Evolutionary conservation across 805 yeast genomes (phyloP), one percentile per base, ranked within the genome.

Genomic region (Candida anglica): DNA sequence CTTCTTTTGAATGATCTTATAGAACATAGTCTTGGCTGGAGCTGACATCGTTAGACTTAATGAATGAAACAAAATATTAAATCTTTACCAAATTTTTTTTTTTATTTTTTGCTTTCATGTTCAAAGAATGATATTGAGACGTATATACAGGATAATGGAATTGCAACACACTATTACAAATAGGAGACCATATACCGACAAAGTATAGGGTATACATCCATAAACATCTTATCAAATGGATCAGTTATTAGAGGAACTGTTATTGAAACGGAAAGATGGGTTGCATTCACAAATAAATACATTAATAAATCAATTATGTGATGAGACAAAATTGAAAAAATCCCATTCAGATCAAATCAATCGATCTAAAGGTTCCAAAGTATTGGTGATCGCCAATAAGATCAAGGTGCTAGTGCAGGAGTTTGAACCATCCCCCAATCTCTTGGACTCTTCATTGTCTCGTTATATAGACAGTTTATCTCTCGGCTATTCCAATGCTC

Each of bases 1-100:
- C 54, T 94, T 76, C 33, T 72, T 63, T 49, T 87, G 87, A 15
- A 88, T 79, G 37, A 88, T 76, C 56, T 83, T 79, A 49, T 66
- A 67, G 36, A 39, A 56, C 41, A 47, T 33, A 32, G 38, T 44
- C 29, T 48, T 46, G n/a, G 45, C 38, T 11, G 42, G 33, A 14
- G 36, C 23, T 8, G 42, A 31, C 42, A 36, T 41, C 5, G 14
- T 38, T 17, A 14, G 32, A n/a, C n/a, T n/a, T n/a, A n/a, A n/a
- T n/a, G n/a, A n/a, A n/a, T n/a, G n/a, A n/a, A n/a, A n/a, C n/a
- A n/a, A n/a, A n/a, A n/a, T n/a, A n/a, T n/a, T n/a, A n/a, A n/a
- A n/a, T n/a, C n/a, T n/a, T n/a, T n/a, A n/a, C n/a, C n/a, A n/a
- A n/a, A n/a, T n/a, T n/a, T n/a, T n/a, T n/a, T n/a, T n/a, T n/a